Percentiles rank a stretch among this genome's conserved stretches.
Conservation (phyloP, 176 grass and related monocot species). For the Lolium perenne region DNA sequence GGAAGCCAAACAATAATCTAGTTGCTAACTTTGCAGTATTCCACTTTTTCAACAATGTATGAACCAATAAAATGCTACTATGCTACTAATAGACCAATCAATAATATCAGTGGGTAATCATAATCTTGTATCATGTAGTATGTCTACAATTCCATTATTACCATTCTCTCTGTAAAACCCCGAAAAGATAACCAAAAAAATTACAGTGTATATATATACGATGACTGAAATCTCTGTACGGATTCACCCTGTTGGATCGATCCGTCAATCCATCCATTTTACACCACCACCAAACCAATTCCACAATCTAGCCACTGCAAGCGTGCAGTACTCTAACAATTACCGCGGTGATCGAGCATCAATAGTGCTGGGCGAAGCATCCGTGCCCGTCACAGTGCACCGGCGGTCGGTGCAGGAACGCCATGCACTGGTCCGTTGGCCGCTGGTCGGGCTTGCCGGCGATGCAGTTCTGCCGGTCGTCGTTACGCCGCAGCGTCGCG, state of each 20-base stretch:
- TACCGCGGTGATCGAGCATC: conserved; percentile 41
- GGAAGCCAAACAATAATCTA: conserved; percentile 2
- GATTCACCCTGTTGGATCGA: conserved; percentile 8
- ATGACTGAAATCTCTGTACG: conserved; percentile 18
- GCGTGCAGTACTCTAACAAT: background rate
- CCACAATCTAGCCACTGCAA: conserved; percentile 7
- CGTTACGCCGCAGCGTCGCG: conserved; percentile 45
- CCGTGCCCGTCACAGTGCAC: conserved; percentile 66
- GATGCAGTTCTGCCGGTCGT: conserved; percentile 82
- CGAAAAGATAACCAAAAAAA: conserved; percentile 26
- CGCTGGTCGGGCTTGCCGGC: conserved; percentile 64
- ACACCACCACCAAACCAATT: conserved; percentile 34
- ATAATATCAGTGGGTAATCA: conserved; percentile 39
- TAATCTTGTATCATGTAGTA: conserved; percentile 33
- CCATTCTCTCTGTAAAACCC: conserved; percentile 41
- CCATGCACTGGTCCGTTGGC: conserved; percentile 58
- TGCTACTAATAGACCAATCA: background rate
- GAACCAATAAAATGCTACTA: background rate
- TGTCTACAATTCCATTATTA: conserved; percentile 53
- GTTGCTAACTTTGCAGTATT: background rate
- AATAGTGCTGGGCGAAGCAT: conserved; percentile 67
- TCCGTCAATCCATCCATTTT: background rate
- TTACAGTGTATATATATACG: conserved; percentile 66
- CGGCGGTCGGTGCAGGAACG: conserved; percentile 70
- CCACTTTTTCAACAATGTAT: background rate